Percentiles rank a stretch among this genome's conserved stretches.
These are phyloP conservation scores for Gliomastix tumulicola DNA, from an alignment of 2,329 filamentous ascomycete species.

Conservation along the genomic window DNA sequence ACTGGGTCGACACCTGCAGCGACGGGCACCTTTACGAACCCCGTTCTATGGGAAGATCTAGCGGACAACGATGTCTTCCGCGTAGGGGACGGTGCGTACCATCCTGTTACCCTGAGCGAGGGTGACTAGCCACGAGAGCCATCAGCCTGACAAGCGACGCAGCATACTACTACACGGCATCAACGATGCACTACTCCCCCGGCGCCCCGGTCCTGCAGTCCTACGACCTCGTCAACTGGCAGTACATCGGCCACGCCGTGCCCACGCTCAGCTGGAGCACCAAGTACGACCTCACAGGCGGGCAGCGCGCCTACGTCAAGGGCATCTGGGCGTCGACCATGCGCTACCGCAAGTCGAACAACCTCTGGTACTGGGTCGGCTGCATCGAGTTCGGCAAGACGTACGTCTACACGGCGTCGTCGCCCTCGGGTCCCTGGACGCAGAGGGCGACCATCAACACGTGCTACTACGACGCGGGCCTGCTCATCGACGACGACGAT, in stretches of 20 bases:
- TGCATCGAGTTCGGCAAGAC: slow-evolving; percentile 42
- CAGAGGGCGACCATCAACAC: slow-evolving; percentile 15
- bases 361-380: slow-evolving; percentile 47
- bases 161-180: slow-evolving; percentile 24
- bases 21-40: slow-evolving; percentile 45
- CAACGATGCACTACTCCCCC: slow-evolving; percentile 48
- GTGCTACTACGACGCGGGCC: slow-evolving; percentile 51
- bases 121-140: too few relatives aligned
- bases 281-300: slow-evolving; percentile 35
- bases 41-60: slow-evolving; percentile 46
- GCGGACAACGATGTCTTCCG: slow-evolving; percentile 47
- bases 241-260: slow-evolving; percentile 35
- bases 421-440: slow-evolving; percentile 31
- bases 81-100: slow-evolving; percentile 33
- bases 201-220: slow-evolving; percentile 50
- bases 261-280: slow-evolving; percentile 35
- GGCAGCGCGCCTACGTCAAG: slow-evolving; percentile 37
- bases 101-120: too few relatives aligned
- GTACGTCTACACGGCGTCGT: slow-evolving; percentile 41
- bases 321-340: slow-evolving; percentile 35
- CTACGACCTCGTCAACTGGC: slow-evolving; percentile 47
- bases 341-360: slow-evolving; percentile 37
- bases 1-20: too few relatives aligned
- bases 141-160: too few relatives aligned
- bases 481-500: slow-evolving; percentile 49